phyloP scores from a whole-genome alignment of 2,329 filamentous ascomycete species.

The Colletotrichum sublineola region DNA sequence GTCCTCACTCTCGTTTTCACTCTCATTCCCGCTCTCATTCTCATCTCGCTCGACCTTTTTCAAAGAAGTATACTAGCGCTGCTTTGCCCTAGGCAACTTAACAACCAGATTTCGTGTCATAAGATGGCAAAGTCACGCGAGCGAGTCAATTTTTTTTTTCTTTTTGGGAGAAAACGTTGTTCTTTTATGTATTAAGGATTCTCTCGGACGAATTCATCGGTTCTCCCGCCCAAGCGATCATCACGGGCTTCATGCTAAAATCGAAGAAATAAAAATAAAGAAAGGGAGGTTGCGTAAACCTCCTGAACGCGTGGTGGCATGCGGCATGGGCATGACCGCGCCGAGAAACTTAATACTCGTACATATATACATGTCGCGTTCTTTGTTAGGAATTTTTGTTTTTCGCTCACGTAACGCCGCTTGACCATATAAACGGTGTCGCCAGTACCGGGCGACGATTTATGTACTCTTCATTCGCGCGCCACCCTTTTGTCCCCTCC shows the following conservation, averaged over 20 bases:
- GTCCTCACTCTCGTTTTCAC: too few relatives aligned
- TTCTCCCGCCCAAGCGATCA: background rate
- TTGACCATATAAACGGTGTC: constrained; percentile 16
- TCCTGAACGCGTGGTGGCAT: background rate
- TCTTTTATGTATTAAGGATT: background rate
- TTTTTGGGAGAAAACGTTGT: too few relatives aligned
- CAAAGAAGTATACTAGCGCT: background rate
- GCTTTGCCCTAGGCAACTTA: background rate
- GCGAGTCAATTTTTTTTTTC: background rate
- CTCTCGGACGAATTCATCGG: background rate
- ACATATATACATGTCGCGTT: constrained; percentile 12
- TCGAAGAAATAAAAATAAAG: background rate
- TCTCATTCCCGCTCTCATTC: too few relatives aligned
- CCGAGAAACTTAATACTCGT: constrained; percentile 22
- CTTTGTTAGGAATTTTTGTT: background rate
- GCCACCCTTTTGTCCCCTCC: constrained; percentile 34
- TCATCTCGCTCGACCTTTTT: too few relatives aligned
- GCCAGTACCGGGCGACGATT: constrained; percentile 18
- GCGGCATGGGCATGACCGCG: background rate
- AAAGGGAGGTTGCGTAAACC: background rate
- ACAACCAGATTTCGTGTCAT: too few relatives aligned
- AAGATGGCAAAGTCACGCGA: background rate
- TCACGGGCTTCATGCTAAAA: background rate
- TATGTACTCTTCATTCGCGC: constrained; percentile 33
- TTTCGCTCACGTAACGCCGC: constrained; percentile 19